A percentile compares a stretch with the other conserved stretches of the same genome.
Evolutionary conservation across 345 rosid genomes (phyloP).

Genomic region (Pistacia atlantica): DNA sequence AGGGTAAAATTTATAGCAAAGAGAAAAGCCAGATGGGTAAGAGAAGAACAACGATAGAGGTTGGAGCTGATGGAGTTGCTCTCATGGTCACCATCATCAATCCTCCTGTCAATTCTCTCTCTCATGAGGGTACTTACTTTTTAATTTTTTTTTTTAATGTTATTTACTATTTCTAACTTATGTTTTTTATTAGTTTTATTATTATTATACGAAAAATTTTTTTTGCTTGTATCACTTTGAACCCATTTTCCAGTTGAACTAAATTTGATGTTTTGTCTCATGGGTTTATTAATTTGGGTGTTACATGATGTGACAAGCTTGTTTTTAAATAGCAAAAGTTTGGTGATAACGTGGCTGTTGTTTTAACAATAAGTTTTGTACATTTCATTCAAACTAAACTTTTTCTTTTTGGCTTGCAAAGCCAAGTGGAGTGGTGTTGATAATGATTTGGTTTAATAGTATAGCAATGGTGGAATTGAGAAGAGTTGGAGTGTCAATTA

Average conservation of each 20-base stretch:
- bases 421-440: too few species aligned
- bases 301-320: too few species aligned
- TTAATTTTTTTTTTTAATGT: neutral
- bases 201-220: too few species aligned
- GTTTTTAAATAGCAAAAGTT: neutral
- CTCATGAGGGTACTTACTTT: conserved; percentile 58
- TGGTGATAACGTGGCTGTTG: neutral
- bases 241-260: neutral
- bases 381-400: neutral
- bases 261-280: neutral
- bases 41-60: conserved; percentile 72
- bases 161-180: neutral
- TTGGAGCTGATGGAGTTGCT: conserved; percentile 89
- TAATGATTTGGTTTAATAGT: neutral
- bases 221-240: neutral
- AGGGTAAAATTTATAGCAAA: too few species aligned
- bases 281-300: too few species aligned
- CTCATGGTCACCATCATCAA: conserved; percentile 69
- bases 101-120: conserved; percentile 93
- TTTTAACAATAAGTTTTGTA: too few species aligned
- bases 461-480: neutral
- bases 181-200: neutral
- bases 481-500: neutral
- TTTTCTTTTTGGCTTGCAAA: neutral
- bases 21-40: conserved; percentile 28